Evolutionary conservation across 352 stramenopile genomes (phyloP).

Genomic region (Phytophthora fragariaefolia): DNA sequence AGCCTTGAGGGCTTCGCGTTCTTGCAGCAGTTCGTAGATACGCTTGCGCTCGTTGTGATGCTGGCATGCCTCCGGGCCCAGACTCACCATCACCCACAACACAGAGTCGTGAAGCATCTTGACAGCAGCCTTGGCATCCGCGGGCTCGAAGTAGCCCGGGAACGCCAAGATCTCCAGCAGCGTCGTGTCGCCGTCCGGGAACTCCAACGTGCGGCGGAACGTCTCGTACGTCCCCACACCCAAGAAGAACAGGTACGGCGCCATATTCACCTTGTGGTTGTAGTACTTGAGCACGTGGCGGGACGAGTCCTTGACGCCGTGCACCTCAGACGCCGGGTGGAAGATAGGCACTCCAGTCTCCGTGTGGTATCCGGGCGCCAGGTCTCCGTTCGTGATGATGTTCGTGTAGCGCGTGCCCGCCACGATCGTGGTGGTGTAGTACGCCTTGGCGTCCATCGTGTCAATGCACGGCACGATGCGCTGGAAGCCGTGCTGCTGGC

Average conservation of each 20-base stretch:
- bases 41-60: slow-evolving; percentile 75
- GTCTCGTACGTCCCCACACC: slow-evolving; percentile 82
- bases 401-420: slow-evolving; percentile 80
- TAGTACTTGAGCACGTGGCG: slow-evolving; percentile 81
- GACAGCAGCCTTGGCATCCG: slow-evolving; percentile 70
- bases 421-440: slow-evolving; percentile 83
- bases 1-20: slow-evolving; percentile 71
- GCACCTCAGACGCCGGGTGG: slow-evolving; percentile 57
- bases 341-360: slow-evolving; percentile 68
- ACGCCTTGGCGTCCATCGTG: slow-evolving; percentile 83
- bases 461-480: slow-evolving; percentile 82
- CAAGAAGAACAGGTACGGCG: slow-evolving; percentile 83
- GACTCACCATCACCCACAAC: slow-evolving; percentile 74
- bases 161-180: slow-evolving; percentile 77
- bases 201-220: slow-evolving; percentile 74
- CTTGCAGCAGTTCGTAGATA: slow-evolving; percentile 70
- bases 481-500: slow-evolving; percentile 83
- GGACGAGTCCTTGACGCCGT: slow-evolving; percentile 54
- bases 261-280: slow-evolving; percentile 89
- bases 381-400: slow-evolving; percentile 83
- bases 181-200: slow-evolving; percentile 76
- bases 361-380: slow-evolving; percentile 68
- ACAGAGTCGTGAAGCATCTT: slow-evolving; percentile 83
- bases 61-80: slow-evolving; percentile 71
- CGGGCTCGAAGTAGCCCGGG: slow-evolving; percentile 70